These are phyloP conservation scores for Zygosaccharomyces kombuchaensis DNA, from an alignment of 805 yeast species.

Conservation along the genomic window DNA sequence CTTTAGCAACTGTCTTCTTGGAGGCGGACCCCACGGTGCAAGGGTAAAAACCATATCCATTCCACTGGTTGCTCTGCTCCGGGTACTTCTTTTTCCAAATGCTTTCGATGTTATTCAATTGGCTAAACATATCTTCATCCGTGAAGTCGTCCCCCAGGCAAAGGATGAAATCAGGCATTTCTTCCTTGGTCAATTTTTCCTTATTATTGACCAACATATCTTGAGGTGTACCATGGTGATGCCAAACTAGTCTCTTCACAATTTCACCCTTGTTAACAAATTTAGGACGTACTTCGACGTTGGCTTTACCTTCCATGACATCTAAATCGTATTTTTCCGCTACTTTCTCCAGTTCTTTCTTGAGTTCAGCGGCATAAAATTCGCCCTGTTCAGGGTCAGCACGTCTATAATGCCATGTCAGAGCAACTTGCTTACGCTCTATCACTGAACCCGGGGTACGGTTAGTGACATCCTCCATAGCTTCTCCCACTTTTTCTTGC, in stretches of 20 bases:
- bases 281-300: constrained; percentile 93
- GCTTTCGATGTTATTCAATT: constrained; percentile 59
- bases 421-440: constrained; percentile 86
- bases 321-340: constrained; percentile 79
- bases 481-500: constrained; percentile 77
- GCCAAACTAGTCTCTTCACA: constrained; percentile 69
- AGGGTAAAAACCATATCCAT: constrained; percentile 65
- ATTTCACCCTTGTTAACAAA: constrained; percentile 97
- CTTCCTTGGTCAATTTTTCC: constrained; percentile 36
- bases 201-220: constrained; percentile 34
- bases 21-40: constrained; percentile 92
- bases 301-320: constrained; percentile 96
- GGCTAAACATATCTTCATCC: constrained; percentile 94
- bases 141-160: constrained; percentile 96
- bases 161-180: constrained; percentile 75
- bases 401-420: constrained; percentile 96
- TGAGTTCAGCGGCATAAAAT: constrained; percentile 74
- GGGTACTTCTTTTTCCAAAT: constrained; percentile 36
- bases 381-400: constrained; percentile 92
- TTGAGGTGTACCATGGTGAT: constrained; percentile 56
- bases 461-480: constrained; percentile 71
- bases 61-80: constrained; percentile 43
- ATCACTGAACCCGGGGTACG: constrained; percentile 86
- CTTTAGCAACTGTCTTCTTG: constrained; percentile 76
- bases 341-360: constrained; percentile 54